These are phyloP conservation scores for Penicillium sp. DNA, from an alignment of 2,329 filamentous ascomycete species.

Conservation along the genomic window DNA sequence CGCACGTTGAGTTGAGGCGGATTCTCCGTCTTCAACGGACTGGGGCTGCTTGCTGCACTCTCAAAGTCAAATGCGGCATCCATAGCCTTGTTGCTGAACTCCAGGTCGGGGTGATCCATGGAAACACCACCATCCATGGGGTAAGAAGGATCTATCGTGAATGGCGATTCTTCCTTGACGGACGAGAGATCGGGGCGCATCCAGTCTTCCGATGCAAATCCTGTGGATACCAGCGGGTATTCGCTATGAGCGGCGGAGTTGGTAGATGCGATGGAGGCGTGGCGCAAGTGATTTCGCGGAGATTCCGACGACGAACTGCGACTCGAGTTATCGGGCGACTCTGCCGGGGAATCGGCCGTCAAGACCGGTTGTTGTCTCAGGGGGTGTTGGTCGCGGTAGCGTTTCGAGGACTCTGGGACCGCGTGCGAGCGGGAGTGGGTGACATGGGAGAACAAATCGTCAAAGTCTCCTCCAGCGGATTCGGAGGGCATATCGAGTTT, in stretches of 20 bases:
- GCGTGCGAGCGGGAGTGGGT: constrained; percentile 40
- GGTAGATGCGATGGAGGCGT: constrained; percentile 49
- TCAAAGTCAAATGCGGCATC: constrained; percentile 57
- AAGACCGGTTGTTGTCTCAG: constrained; percentile 43
- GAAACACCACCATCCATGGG: constrained; percentile 41
- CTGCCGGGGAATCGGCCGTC: constrained; percentile 50
- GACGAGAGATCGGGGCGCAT: constrained; percentile 44
- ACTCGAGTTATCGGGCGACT: constrained; percentile 52
- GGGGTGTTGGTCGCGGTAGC: constrained; percentile 41
- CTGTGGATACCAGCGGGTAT: constrained; percentile 41
- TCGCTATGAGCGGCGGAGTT: constrained; percentile 49
- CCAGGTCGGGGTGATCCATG: constrained; percentile 46
- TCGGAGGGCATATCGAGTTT: constrained; percentile 45
- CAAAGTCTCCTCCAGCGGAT: constrained; percentile 49
- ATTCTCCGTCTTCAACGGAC: constrained; percentile 44
- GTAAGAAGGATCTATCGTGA: constrained; percentile 46
- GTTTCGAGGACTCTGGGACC: constrained; percentile 37
- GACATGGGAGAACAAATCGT: constrained; percentile 48
- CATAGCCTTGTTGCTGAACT: constrained; percentile 55
- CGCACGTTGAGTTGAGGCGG: constrained; percentile 32
- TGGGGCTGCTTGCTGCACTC: constrained; percentile 55
- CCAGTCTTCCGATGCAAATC: constrained; percentile 47
- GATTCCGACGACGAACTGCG: constrained; percentile 53
- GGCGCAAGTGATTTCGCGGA: constrained; percentile 48
- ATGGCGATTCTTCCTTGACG: constrained; percentile 48